Conservation (phyloP, 768 basidiomycete genomes). For the Cubamyces lactineus region DNA sequence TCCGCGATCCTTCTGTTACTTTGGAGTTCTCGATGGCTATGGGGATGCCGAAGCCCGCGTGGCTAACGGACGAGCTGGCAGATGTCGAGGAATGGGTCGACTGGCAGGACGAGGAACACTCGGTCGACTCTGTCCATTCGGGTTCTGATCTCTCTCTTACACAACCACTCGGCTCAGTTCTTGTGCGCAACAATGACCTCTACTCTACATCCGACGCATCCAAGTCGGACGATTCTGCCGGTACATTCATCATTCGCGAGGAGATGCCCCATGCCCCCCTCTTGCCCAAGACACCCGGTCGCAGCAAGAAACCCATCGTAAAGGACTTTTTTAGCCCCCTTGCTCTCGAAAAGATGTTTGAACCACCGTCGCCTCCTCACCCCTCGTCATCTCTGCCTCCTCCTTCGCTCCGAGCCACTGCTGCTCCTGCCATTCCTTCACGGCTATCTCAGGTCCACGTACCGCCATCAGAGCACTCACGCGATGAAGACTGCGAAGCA, state of each 20-base stretch:
- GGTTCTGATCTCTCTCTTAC: constrained; percentile 39
- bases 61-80: constrained; percentile 88
- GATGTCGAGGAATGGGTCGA: constrained; percentile 84
- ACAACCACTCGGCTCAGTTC: constrained; percentile 57
- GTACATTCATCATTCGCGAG: constrained; percentile 79
- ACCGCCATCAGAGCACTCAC: constrained; percentile 25
- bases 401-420: constrained; percentile 13
- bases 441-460: constrained; percentile 43
- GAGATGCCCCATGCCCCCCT: constrained; percentile 60
- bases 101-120: constrained; percentile 47
- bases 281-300: constrained; percentile 68
- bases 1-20: too few species aligned
- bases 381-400: constrained; percentile 4
- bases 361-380: constrained; percentile 83
- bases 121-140: constrained; percentile 34
- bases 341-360: constrained; percentile 89
- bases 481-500: not conserved
- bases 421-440: constrained; percentile 35
- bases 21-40: constrained; percentile 3
- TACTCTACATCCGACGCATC: constrained; percentile 29
- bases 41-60: constrained; percentile 54
- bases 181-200: constrained; percentile 39
- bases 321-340: constrained; percentile 90
- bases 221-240: constrained; percentile 43
- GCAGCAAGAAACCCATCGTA: constrained; percentile 57